A percentile compares a stretch with the other conserved stretches of the same genome.
Conservation (phyloP, 768 basidiomycete genomes). For the Candolleomyces eurysporus region DNA sequence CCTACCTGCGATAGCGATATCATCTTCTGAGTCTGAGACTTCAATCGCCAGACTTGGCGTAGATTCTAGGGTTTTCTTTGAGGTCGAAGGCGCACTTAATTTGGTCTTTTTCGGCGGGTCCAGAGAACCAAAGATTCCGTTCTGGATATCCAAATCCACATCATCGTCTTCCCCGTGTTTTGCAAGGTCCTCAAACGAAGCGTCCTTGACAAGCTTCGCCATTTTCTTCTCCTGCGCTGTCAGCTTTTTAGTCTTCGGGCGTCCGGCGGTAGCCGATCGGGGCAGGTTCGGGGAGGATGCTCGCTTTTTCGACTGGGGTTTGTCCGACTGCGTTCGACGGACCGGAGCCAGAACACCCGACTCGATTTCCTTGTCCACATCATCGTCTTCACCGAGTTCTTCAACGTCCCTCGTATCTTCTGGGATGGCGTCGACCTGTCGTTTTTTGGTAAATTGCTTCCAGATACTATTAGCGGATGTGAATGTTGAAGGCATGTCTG, state of each 20-base stretch:
- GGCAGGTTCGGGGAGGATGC: conserved; percentile 1
- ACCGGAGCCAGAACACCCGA: conserved; percentile 37
- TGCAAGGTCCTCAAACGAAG: conserved; percentile 41
- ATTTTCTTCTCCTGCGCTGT: conserved; percentile 37
- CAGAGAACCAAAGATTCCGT: conserved; percentile 25
- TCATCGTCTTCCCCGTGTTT: conserved; percentile 49
- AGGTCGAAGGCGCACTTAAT: background rate
- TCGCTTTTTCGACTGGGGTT: conserved; percentile 23
- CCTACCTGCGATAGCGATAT: background rate
- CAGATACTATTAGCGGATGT: conserved; percentile 59
- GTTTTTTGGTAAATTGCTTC: conserved; percentile 46
- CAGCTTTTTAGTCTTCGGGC: conserved; percentile 17
- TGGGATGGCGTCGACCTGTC: conserved; percentile 33
- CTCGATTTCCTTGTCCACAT: conserved; percentile 66
- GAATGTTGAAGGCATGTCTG: conserved; percentile 70
- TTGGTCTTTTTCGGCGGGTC: background rate
- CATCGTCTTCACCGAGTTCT: conserved; percentile 59
- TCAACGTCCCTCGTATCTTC: conserved; percentile 40
- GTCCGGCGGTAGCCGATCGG: background rate
- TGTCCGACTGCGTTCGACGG: conserved; percentile 52
- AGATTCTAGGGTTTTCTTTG: background rate
- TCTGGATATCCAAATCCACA: conserved; percentile 56
- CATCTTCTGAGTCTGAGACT: conserved; percentile 7
- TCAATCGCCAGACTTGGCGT: background rate
- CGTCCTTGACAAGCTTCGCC: conserved; percentile 16